phyloP scores from a whole-genome alignment of 495 filamentous ascomycete species.

The Parathielavia hyrcaniae region DNA sequence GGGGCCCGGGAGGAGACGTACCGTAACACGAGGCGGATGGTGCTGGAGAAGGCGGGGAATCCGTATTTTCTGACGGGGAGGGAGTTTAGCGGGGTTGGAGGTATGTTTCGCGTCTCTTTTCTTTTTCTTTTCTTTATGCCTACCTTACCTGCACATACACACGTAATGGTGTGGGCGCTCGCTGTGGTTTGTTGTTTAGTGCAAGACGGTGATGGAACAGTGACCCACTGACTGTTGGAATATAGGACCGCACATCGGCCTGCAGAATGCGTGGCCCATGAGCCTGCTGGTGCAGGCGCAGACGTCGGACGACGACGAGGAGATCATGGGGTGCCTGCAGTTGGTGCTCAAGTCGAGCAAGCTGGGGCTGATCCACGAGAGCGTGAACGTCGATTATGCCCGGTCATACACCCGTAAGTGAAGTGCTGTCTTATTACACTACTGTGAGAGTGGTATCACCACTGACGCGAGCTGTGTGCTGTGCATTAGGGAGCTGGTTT shows the following conservation, averaged over 20 bases:
- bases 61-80: constrained; percentile 80
- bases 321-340: constrained; percentile 67
- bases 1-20: constrained; percentile 61
- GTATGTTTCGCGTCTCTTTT: no score
- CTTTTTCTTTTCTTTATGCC: no score
- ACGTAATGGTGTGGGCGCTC: no score
- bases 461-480: constrained; percentile 25
- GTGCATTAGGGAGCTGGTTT: constrained; percentile 73
- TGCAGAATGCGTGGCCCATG: constrained; percentile 95
- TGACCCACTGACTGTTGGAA: constrained; percentile 3
- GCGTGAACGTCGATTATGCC: constrained; percentile 72
- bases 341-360: constrained; percentile 64
- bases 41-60: constrained; percentile 70
- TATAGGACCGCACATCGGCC: constrained; percentile 61
- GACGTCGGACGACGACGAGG: constrained; percentile 79
- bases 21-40: constrained; percentile 86
- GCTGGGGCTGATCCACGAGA: constrained; percentile 86
- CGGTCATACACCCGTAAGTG: constrained; percentile 68
- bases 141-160: no score
- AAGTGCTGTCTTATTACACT: constrained; percentile 26
- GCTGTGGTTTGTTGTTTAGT: neutral
- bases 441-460: neutral
- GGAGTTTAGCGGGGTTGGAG: constrained; percentile 85
- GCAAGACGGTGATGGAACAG: neutral
- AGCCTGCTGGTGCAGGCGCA: constrained; percentile 83